Evolutionary conservation across 148 eudicot genomes (phyloP).

Genomic region (Pharnaceum exiguum): DNA sequence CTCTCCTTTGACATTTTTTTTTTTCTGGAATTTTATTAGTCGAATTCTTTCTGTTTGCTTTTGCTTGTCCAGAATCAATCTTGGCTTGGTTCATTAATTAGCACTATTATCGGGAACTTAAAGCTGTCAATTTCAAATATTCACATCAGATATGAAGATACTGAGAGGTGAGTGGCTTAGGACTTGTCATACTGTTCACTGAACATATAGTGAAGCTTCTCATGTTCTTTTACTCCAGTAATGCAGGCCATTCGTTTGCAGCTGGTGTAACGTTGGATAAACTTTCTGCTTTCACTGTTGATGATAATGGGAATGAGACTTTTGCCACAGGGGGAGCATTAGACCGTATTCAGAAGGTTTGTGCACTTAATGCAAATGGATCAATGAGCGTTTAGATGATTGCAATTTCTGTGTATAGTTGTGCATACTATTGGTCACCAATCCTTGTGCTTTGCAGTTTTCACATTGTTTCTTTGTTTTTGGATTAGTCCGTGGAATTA

Average conservation of each 20-base stretch:
- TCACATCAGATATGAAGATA: slow-evolving; percentile 96
- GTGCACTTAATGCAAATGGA: neutral
- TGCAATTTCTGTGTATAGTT: slow-evolving; percentile 3
- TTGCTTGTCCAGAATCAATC: slow-evolving; percentile 64
- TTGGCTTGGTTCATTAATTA: slow-evolving; percentile 89
- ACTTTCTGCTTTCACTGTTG: slow-evolving; percentile 89
- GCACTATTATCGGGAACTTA: slow-evolving; percentile 90
- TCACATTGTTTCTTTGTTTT: neutral
- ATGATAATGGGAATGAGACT: slow-evolving; percentile 81
- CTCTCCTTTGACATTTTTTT: neutral
- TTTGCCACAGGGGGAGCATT: slow-evolving; percentile 90
- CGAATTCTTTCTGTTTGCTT: slow-evolving; percentile 14
- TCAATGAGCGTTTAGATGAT: neutral
- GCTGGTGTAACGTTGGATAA: slow-evolving; percentile 86
- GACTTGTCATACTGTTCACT: slow-evolving; percentile 1
- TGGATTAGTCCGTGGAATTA: slow-evolving; percentile 64
- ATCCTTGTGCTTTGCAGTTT: neutral
- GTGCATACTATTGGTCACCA: neutral
- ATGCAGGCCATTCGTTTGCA: slow-evolving; percentile 89
- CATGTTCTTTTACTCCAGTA: slow-evolving; percentile 42
- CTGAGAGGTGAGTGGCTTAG: slow-evolving; percentile 61
- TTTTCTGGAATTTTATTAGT: no score
- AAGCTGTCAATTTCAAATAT: slow-evolving; percentile 97
- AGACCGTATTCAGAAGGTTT: slow-evolving; percentile 82
- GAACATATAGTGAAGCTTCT: slow-evolving; percentile 21